Evolutionary conservation across 1,284 basidiomycete genomes (phyloP), one percentile per base, ranked within the genome.

Genomic region (Irpex sp.): DNA sequence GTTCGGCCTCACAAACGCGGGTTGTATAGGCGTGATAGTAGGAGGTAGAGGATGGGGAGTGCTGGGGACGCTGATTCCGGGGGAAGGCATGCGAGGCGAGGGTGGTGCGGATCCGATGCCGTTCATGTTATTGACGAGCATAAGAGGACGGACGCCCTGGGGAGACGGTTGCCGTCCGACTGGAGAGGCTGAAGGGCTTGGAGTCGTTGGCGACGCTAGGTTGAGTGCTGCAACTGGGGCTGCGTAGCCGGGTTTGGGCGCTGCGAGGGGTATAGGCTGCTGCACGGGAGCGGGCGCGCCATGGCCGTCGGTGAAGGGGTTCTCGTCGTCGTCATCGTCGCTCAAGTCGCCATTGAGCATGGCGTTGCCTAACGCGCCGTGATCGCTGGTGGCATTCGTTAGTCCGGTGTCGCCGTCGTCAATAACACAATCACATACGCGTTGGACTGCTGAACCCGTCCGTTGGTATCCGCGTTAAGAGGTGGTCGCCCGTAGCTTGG

Each of bases 1-100:
- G 37, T 79, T 76, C 4, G 91, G 88, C 58, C 89, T 84, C 8
- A 82, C 89, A 69, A 93, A 93, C 37, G 86, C 84, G 9, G 92
- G 91, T 0, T 81, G 85, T 68, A 93, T 93, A 54, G 91, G 92
- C 0, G 88, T 89, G 68, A 88, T 81, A 13, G 91, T 88, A 1
- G 91, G 85, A 62, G 86, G 85, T 1, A 93, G 79, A 6, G 91
- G 89, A 67, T 91, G 91, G 8, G 91, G 91, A 3, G 81, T 73
- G 64, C 68, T 73, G 62, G 76, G 80, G 59, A 78, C 77, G 59
- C 68, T 73, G 65, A 72, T 68, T 37, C 67, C 70, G 57, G 71
- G 67, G 4, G 70, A 65, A 15, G 67, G 66, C 56, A 66, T 59
- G 21, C 67, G 69, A 21, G 67, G 64, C 7, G 64, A 59, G 3